Conservation (phyloP, 2,329 filamentous ascomycete species). For the Albifimbria verrucaria region DNA sequence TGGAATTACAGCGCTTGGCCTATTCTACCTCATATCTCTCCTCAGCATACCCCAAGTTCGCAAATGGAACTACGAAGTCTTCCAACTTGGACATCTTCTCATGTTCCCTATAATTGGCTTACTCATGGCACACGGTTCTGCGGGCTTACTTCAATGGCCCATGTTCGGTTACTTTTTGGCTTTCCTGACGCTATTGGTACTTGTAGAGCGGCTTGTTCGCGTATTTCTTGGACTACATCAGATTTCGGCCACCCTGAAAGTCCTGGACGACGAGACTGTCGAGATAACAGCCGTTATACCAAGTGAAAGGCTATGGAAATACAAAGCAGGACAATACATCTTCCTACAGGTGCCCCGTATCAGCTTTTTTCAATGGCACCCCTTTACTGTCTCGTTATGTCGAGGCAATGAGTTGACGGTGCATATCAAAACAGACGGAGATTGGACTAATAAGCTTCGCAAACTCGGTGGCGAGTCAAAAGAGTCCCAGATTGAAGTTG, state of each 20-base stretch:
- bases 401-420: constrained; percentile 48
- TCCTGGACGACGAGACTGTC: constrained; percentile 52
- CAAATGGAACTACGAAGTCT: constrained; percentile 52
- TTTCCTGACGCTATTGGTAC: constrained; percentile 47
- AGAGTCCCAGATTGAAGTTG: constrained; percentile 40
- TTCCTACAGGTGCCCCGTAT: constrained; percentile 52
- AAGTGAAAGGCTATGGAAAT: constrained; percentile 45
- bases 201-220: constrained; percentile 45
- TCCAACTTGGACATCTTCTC: constrained; percentile 53
- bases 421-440: constrained; percentile 57
- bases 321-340: constrained; percentile 55
- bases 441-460: constrained; percentile 50
- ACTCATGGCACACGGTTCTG: constrained; percentile 52
- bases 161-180: constrained; percentile 57
- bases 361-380: constrained; percentile 56
- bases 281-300: constrained; percentile 46
- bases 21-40: constrained; percentile 46
- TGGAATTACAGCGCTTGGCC: constrained; percentile 43
- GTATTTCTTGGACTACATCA: constrained; percentile 43
- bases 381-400: constrained; percentile 56
- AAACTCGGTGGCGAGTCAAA: constrained; percentile 34
- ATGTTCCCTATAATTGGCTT: constrained; percentile 58
- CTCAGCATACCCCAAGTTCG: constrained; percentile 49
- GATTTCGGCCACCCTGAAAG: constrained; percentile 43
- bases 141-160: constrained; percentile 46